Evolutionary conservation across 116 monocot species (phyloP), one percentile per base, ranked within the genome.

Genomic region (Zostera marina): DNA sequence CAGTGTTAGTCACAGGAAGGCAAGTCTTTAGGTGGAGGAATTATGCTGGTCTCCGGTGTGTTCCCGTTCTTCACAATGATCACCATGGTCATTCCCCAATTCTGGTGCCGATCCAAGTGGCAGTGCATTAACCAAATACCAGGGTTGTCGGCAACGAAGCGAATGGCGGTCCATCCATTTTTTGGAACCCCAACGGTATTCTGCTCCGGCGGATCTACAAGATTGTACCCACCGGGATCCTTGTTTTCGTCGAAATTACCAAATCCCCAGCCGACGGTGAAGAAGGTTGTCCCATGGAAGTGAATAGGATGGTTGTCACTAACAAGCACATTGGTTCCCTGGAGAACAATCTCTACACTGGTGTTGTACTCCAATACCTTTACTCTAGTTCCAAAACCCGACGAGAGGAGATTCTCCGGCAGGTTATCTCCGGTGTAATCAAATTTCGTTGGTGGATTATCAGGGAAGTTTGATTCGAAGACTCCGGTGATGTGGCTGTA

Each of bases 231-330:
- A 0, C 60, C 64, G 6, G 78, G 84, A 57, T 84, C 81, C 47
- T 66, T 84, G 9, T 53, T 70, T 0, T 61, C 62, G 46, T 89
- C 71, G 14, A 81, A 89, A 61, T 89, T 84, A 1, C 89, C 84
- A 19, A 65, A 23, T 15, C 89, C 89, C 47, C 55, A 72, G 2
- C 83, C 89, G 25, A 89, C 81, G 7, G 84, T 76, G 40, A 73
- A 89, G 75, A 84, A 89, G 59, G 74, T 89, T 70, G 66, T 76
- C 3, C 89, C 89, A 21, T 89, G 89, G 49, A 89, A 75, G 56
- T 89, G 88, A 24, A 89, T 70, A 8, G 88, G 84, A 47, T 89
- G 88, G 2, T 69, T 77, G 65, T 89, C 88, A 0, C 63, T 76
- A 0, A 56, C 52, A 12, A 89, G 58, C 1, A 89, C 67, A 55